These are phyloP conservation scores for Lentithecium fluviatile DNA, from an alignment of 495 filamentous ascomycete species.

Conservation along the genomic window DNA sequence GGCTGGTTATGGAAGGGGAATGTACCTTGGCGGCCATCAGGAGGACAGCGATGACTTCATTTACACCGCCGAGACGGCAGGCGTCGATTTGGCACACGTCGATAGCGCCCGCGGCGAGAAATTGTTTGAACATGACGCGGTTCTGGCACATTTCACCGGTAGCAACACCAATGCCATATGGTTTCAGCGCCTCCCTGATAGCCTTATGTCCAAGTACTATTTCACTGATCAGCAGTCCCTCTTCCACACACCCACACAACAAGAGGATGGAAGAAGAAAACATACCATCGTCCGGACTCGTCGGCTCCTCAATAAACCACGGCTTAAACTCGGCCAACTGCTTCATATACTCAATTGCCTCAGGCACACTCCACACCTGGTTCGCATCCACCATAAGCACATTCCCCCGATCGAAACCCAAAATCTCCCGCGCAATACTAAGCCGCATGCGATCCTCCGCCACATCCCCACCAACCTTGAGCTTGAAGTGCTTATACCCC, in stretches of 20 bases:
- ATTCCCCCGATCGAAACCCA: conserved; percentile 84
- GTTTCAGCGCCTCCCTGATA: conserved; percentile 73
- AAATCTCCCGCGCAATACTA: conserved; percentile 72
- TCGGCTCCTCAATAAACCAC: conserved; percentile 99
- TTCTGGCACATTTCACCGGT: conserved; percentile 98
- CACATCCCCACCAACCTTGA: conserved; percentile 78
- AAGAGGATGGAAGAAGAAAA: not conserved
- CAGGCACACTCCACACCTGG: conserved; percentile 90
- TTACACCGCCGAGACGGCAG: conserved; percentile 86
- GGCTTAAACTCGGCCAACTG: conserved; percentile 80
- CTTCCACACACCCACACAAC: not conserved
- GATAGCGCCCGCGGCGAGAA: conserved; percentile 73
- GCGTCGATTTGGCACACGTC: conserved; percentile 91
- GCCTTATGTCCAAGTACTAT: conserved; percentile 78
- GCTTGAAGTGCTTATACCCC: conserved; percentile 87
- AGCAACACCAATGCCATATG: conserved; percentile 77
- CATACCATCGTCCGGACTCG: conserved; percentile 73
- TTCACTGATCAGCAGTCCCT: not conserved
- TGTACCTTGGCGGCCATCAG: conserved; percentile 77
- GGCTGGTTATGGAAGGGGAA: not conserved
- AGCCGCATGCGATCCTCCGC: conserved; percentile 69
- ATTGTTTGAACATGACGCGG: conserved; percentile 90
- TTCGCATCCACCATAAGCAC: conserved; percentile 95
- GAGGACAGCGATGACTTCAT: conserved; percentile 89
- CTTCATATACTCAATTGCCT: conserved; percentile 86